phyloP scores from a whole-genome alignment of 257 asterid species.

The Haberlea rhodopensis region DNA sequence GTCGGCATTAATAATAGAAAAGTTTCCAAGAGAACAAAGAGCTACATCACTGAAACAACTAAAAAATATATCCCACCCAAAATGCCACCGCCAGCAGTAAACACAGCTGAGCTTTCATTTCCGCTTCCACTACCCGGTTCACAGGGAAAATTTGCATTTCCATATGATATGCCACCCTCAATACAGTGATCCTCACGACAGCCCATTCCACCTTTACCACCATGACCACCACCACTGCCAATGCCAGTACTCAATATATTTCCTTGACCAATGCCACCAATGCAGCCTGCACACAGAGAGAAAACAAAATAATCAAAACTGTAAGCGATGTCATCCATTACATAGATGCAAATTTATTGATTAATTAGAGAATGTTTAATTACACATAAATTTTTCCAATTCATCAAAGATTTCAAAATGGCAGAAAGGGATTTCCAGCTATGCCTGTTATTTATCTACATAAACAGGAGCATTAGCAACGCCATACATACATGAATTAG shows the following conservation, averaged over 20 bases:
- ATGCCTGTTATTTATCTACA: neutral
- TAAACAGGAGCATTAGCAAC: slow-evolving; percentile 6
- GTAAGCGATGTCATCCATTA: no score
- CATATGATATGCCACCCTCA: slow-evolving; percentile 84
- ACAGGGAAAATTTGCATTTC: slow-evolving; percentile 81
- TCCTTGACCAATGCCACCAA: slow-evolving; percentile 87
- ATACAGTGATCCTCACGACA: slow-evolving; percentile 69
- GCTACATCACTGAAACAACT: slow-evolving; percentile 12
- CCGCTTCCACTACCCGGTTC: slow-evolving; percentile 99
- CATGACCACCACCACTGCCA: slow-evolving; percentile 98
- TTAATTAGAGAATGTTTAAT: slow-evolving; percentile 1
- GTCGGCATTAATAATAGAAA: slow-evolving; percentile 1
- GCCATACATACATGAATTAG: neutral
- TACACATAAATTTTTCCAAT: neutral
- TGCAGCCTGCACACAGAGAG: slow-evolving; percentile 65
- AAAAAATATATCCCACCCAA: no score
- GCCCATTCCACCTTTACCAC: slow-evolving; percentile 92
- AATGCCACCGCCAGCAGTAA: slow-evolving; percentile 91
- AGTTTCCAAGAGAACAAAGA: slow-evolving; percentile 11
- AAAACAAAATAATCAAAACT: slow-evolving; percentile 21
- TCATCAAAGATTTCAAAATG: slow-evolving; percentile 2
- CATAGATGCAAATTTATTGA: slow-evolving; percentile 3
- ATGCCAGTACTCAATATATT: slow-evolving; percentile 52
- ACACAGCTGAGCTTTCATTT: slow-evolving; percentile 66
- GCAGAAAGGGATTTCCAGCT: slow-evolving; percentile 1